Evolutionary conservation across 306 rosid species (phyloP), one percentile per base, ranked within the genome.

Genomic region (Castanea mollissima): DNA sequence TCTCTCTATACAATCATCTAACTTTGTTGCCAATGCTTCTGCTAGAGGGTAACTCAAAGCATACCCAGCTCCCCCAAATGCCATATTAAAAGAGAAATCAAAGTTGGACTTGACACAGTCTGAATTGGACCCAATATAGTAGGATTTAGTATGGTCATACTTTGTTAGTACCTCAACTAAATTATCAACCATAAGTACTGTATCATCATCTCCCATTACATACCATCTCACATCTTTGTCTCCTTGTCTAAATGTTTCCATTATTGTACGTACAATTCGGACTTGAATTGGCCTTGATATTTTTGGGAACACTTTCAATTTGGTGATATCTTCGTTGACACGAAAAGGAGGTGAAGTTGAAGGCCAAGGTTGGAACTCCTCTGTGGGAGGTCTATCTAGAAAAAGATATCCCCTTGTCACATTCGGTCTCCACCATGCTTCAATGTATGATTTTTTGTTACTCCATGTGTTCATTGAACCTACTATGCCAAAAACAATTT

Each of bases 181-280:
- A 32, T 87, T 90, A 41, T 90, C 91, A 6, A 84, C n/a, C 11
- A 73, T 76, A 0, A 90, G 4, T 4, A 87, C 19, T 0, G 87
- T 90, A 64, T 87, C 91, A 25, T 86, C 90, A 25, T 90, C 93
- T 0, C 83, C 74, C 87, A 80, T 82, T 5, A 86, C 91, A 15
- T 68, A 90, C 93, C 91, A 87, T 71, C 87, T 87, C 56, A 76
- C 83, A 19, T 72, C 34, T 23, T 70, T 23, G 27, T 84, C 88
- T 4, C 85, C 80, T n/a, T 87, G 52, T 57, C 79, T 64, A 2
- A 75, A 80, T 1, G 80, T 60, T 62, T 90, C 91, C 79, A 78
- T 4, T 9, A 90, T 44, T 0, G 87, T 69, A 3, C 77, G 74
- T 1, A 82, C 76, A 7, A 87, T 82, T 23, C 88, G 68, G 29